Percentiles rank a stretch among this genome's conserved stretches.
Evolutionary conservation across 441 rosid genomes (phyloP).

Genomic region (Euphorbia schlechtendalii): DNA sequence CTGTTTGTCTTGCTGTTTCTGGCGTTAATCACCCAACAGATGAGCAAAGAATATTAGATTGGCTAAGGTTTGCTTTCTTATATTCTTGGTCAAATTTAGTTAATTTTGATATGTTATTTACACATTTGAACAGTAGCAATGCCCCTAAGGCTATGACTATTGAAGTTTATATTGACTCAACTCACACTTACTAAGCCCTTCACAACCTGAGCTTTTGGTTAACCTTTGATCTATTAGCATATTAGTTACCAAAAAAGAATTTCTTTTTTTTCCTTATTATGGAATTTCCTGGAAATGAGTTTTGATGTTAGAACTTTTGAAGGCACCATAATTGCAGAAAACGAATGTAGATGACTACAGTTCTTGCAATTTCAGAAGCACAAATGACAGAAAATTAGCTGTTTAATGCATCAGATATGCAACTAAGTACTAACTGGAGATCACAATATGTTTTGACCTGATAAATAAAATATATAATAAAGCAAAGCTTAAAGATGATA

Average conservation of each 20-base stretch:
- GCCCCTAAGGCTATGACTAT: background rate
- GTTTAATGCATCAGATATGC: background rate
- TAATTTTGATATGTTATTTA: background rate
- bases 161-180: no score
- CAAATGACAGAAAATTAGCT: background rate
- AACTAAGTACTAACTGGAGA: background rate
- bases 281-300: background rate
- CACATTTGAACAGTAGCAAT: background rate
- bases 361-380: background rate
- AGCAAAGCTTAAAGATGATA: background rate
- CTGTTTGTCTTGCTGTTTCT: conserved; percentile 91
- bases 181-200: no score
- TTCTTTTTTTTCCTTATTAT: no score
- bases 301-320: background rate
- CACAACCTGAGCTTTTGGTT: background rate
- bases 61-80: conserved; percentile 68
- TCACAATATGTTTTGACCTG: background rate
- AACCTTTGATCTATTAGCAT: background rate
- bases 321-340: background rate
- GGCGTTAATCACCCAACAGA: conserved; percentile 93
- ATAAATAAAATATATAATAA: background rate
- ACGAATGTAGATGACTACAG: background rate
- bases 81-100: background rate
- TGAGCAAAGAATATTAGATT: conserved; percentile 58
- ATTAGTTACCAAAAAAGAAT: background rate